Conservation (phyloP, 768 basidiomycete species). For the Amanita jacksonii region DNA sequence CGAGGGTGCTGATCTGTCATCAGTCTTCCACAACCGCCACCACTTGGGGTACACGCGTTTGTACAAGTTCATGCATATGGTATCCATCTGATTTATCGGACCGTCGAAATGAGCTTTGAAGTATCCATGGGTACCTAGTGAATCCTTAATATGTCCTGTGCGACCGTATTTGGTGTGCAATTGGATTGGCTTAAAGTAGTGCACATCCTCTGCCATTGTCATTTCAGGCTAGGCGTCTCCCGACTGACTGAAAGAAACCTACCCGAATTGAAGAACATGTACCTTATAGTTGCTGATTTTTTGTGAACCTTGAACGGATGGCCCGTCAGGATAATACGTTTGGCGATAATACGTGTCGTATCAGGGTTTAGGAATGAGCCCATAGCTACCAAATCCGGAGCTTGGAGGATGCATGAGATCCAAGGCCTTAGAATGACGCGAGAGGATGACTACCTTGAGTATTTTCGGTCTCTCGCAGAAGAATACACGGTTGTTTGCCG, state of each 20-base stretch:
- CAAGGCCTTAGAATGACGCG: not conserved
- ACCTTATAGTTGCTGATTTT: constrained; percentile 93
- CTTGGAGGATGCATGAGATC: constrained; percentile 24
- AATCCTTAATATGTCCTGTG: constrained; percentile 81
- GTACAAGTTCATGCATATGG: constrained; percentile 90
- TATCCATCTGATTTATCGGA: constrained; percentile 93
- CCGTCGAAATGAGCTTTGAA: constrained; percentile 96
- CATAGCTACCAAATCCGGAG: constrained; percentile 79
- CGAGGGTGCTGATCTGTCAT: constrained; percentile 8
- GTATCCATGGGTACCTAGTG: constrained; percentile 94
- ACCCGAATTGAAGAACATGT: constrained; percentile 97
- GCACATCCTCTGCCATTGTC: constrained; percentile 57
- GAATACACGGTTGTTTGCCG: constrained; percentile 72
- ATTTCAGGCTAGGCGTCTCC: not conserved
- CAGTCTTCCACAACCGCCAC: constrained; percentile 42
- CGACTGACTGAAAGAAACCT: constrained; percentile 11
- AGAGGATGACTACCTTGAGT: constrained; percentile 39
- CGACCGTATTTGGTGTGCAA: constrained; percentile 88
- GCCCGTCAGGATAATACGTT: constrained; percentile 90
- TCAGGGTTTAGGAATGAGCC: constrained; percentile 85
- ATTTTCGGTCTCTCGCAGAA: constrained; percentile 64
- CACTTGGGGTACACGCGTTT: constrained; percentile 93
- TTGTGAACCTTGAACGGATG: constrained; percentile 97
- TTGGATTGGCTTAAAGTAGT: constrained; percentile 90
- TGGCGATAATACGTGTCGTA: constrained; percentile 84